Evolutionary conservation across 2,329 filamentous ascomycete species (phyloP), one percentile per base, ranked within the genome.

Genomic region (Cladophialophora exuberans): DNA sequence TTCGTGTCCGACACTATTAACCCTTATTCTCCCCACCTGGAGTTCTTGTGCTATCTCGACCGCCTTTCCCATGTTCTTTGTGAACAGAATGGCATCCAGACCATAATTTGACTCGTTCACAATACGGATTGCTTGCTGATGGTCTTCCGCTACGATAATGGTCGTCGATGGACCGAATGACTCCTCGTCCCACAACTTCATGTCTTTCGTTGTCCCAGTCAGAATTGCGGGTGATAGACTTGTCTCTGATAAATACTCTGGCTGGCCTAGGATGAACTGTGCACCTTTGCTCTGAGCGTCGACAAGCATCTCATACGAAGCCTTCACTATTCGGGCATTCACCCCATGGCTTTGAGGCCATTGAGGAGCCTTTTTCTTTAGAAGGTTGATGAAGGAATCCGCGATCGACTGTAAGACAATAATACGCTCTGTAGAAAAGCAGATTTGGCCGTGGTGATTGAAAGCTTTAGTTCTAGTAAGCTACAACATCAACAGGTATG

Each of bases 381-480:
- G 72, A 7, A 74, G 70, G 39, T 74, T 66, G 31, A 73, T 75
- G 69, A 87, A 87, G 20, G 76, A 69, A 15, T 75, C 72, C 52
- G 76, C 73, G 51, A 87, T 72, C 26, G 72, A 72, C 49, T 76
- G 76, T 66, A 85, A 79, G 18, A 86, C 81, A n/a, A 86, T 69
- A 54, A 93, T 85, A 26, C 85, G 81, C 73, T 94, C 90, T 0
- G 89, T 93, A 17, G 82, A 81, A 89, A 95, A 94, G 77, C 90
- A 95, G 36, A 94, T 83, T 73, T 96, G 90, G 0, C 90, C 90
- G 2, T 78, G 67, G 71, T 76, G 47, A 18, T 55, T 38, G 44
- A 55, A 60, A 22, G 52, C 52, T 55, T 36, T 5, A 36, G 33
- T 36, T 13, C 3, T 6, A 23, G 25, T 43, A 10, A 44, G 9